These are phyloP conservation scores for Arthroderma sp. DNA, from an alignment of 2,329 filamentous ascomycete species.

Conservation along the genomic window DNA sequence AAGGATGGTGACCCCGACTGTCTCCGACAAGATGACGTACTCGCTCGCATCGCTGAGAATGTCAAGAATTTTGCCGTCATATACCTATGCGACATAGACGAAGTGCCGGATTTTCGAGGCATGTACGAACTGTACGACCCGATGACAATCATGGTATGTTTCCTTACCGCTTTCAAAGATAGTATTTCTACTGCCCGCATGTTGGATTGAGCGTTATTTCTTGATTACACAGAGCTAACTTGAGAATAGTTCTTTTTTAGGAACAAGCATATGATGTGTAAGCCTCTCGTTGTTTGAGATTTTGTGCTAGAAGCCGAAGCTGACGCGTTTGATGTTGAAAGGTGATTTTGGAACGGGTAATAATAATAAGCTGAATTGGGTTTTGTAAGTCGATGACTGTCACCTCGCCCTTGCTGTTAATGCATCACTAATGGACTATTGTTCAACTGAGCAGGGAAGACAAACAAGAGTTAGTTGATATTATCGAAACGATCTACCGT, in stretches of 20 bases:
- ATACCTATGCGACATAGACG: constrained; percentile 80
- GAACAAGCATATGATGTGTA: constrained; percentile 83
- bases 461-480: constrained; percentile 97
- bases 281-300: constrained; percentile 3
- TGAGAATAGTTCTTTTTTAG: constrained; percentile 62
- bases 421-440: neutral
- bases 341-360: constrained; percentile 91
- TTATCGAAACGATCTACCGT: constrained; percentile 93
- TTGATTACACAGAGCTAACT: neutral
- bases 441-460: constrained; percentile 45
- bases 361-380: constrained; percentile 97
- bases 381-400: constrained; percentile 35
- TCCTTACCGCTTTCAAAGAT: neutral
- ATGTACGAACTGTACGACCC: constrained; percentile 93
- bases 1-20: constrained; percentile 71
- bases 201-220: too few relatives aligned
- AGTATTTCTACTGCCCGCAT: too few relatives aligned
- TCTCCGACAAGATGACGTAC: constrained; percentile 71
- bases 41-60: constrained; percentile 83
- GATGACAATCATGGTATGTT: constrained; percentile 64
- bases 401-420: neutral
- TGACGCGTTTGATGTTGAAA: constrained; percentile 36
- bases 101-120: constrained; percentile 83
- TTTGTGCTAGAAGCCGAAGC: neutral
- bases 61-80: constrained; percentile 64